These are phyloP conservation scores for Schizochytrium sp. DNA, from an alignment of 108 stramenopile species.

Conservation along the genomic window DNA sequence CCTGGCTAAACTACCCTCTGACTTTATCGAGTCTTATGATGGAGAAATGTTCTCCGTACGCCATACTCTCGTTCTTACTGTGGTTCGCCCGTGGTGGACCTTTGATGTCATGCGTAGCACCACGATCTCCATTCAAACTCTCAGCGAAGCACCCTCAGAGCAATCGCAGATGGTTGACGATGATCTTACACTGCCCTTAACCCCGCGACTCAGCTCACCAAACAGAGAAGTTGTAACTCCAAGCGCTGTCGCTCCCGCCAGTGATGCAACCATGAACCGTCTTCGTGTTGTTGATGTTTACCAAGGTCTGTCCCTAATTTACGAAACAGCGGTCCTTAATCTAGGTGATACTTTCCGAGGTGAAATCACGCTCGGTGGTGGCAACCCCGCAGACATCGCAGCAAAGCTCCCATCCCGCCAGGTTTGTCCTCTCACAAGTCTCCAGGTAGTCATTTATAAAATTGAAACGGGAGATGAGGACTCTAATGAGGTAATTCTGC, in stretches of 20 bases:
- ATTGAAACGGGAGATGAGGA: constrained; percentile 1
- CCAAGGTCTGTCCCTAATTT: constrained; percentile 13
- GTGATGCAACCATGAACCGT: constrained; percentile 18
- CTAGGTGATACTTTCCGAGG: constrained; percentile 5
- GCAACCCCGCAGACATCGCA: neutral
- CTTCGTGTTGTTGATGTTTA: constrained; percentile 38
- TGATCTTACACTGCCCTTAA: constrained; percentile 18
- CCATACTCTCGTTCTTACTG: constrained; percentile 25
- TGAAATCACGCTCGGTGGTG: neutral
- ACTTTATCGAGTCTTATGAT: constrained; percentile 38
- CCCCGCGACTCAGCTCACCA: neutral
- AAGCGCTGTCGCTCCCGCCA: neutral
- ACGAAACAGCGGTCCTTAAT: neutral
- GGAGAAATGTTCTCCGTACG: constrained; percentile 53
- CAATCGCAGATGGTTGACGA: neutral
- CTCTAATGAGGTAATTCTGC: constrained; percentile 20
- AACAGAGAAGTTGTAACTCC: neutral
- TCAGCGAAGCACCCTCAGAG: neutral
- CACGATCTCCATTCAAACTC: neutral
- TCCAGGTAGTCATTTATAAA: constrained; percentile 46
- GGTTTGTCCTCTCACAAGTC: neutral
- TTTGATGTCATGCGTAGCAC: constrained; percentile 45
- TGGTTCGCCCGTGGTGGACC: constrained; percentile 47
- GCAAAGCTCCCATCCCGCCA: neutral
- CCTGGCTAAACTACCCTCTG: neutral